Percentiles rank a stretch among this genome's conserved stretches.
Evolutionary conservation across 148 eudicot species (phyloP).

Genomic region (Talinum fruticosum): DNA sequence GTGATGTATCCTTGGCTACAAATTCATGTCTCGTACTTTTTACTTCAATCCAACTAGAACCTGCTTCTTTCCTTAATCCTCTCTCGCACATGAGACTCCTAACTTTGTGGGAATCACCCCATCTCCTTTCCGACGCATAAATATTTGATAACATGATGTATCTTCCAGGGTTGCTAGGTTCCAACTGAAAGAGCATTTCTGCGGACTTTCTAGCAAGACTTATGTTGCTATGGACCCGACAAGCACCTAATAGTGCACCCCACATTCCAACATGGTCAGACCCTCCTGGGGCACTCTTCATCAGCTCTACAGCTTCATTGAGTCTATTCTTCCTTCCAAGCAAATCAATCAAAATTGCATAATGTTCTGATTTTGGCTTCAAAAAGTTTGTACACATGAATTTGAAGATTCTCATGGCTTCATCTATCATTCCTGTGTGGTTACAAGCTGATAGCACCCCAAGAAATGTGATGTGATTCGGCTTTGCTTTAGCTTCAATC

Average conservation of each 20-base stretch:
- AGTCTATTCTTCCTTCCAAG: constrained; percentile 68
- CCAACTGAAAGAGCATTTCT: constrained; percentile 44
- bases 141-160: constrained; percentile 69
- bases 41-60: constrained; percentile 67
- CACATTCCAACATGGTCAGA: constrained; percentile 54
- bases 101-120: constrained; percentile 54
- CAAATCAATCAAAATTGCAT: constrained; percentile 59
- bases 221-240: constrained; percentile 56
- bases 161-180: constrained; percentile 60
- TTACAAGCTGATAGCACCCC: constrained; percentile 63
- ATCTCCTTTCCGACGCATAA: constrained; percentile 54
- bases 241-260: constrained; percentile 67
- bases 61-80: constrained; percentile 59
- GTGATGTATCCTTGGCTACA: constrained; percentile 48
- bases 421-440: constrained; percentile 53
- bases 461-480: constrained; percentile 60
- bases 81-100: constrained; percentile 47
- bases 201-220: constrained; percentile 57
- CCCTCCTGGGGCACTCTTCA: constrained; percentile 42
- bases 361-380: constrained; percentile 53
- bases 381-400: constrained; percentile 45
- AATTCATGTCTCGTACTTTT: constrained; percentile 47
- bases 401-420: constrained; percentile 41
- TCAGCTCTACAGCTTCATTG: constrained; percentile 50
- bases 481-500: constrained; percentile 38